Percentiles rank a stretch among this genome's conserved stretches.
Conservation (phyloP, 1,139 yeast species). For the Sugiyamaella xylanicola region DNA sequence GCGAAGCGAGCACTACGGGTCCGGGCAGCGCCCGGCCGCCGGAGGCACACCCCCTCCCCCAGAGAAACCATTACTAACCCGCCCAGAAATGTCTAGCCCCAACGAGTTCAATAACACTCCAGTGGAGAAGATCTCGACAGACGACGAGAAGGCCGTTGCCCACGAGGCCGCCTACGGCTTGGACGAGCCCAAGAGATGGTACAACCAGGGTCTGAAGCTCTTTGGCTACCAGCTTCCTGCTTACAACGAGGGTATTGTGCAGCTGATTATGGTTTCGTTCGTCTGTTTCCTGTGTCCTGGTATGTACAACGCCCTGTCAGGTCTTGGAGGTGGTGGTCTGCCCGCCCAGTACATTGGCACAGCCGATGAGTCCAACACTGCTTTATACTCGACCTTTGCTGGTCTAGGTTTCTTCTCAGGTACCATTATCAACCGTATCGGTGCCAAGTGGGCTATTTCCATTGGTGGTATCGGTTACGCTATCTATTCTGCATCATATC, state of each 20-base stretch:
- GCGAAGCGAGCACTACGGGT: neutral
- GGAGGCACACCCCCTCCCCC: neutral
- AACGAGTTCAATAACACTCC: conserved; percentile 2
- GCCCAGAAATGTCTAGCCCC: conserved; percentile 11
- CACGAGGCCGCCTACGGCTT: neutral
- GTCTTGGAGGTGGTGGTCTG: conserved; percentile 56
- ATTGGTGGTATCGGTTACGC: conserved; percentile 62
- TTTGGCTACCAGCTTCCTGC: conserved; percentile 27
- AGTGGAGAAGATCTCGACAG: conserved; percentile 11
- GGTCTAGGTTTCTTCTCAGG: conserved; percentile 64
- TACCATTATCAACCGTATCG: conserved; percentile 57
- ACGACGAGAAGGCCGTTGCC: conserved; percentile 16
- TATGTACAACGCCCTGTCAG: conserved; percentile 57
- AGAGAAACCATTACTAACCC: neutral
- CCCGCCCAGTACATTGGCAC: conserved; percentile 43
- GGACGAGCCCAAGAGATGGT: conserved; percentile 27
- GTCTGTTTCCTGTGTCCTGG: conserved; percentile 47
- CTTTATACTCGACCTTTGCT: conserved; percentile 57
- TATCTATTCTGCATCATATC: conserved; percentile 55
- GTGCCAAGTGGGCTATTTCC: conserved; percentile 52
- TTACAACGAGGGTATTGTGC: conserved; percentile 34
- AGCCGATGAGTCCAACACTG: conserved; percentile 57
- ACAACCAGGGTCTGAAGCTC: conserved; percentile 27
- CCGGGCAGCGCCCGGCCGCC: neutral
- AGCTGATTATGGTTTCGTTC: conserved; percentile 37